Conservation (phyloP, 1,284 basidiomycete species). For the Kwoniella shivajii region DNA sequence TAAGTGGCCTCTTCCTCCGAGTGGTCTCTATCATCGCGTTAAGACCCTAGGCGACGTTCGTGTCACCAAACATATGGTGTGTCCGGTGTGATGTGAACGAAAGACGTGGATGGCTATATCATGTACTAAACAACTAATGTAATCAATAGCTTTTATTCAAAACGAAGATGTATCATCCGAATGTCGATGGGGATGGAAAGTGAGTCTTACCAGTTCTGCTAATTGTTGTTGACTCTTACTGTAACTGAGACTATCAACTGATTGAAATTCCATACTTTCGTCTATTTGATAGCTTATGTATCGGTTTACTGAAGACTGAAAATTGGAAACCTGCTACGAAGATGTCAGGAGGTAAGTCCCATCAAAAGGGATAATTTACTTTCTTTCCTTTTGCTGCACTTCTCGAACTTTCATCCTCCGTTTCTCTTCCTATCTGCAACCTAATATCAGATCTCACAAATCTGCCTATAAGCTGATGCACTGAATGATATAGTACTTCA, state of each 20-base stretch:
- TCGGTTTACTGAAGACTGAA: constrained; percentile 57
- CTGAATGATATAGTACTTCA: constrained; percentile 65
- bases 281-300: constrained; percentile 59
- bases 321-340: constrained; percentile 84
- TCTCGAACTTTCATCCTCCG: not conserved
- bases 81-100: not conserved
- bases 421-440: not conserved
- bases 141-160: constrained; percentile 72
- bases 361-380: too few relatives aligned
- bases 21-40: not conserved
- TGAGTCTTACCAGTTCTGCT: constrained; percentile 52
- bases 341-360: constrained; percentile 65
- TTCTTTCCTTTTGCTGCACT: not conserved
- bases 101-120: not conserved
- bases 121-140: not conserved
- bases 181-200: constrained; percentile 90
- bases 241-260: not conserved
- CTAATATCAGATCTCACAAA: not conserved
- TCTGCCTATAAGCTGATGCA: not conserved
- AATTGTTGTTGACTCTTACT: not conserved
- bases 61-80: not conserved
- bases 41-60: not conserved
- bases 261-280: too few relatives aligned
- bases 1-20: constrained; percentile 50
- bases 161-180: constrained; percentile 90